Base-by-base conservation (phyloP, 441 rosid genomes). In the Pelargonium myrrhifolium region DNA sequence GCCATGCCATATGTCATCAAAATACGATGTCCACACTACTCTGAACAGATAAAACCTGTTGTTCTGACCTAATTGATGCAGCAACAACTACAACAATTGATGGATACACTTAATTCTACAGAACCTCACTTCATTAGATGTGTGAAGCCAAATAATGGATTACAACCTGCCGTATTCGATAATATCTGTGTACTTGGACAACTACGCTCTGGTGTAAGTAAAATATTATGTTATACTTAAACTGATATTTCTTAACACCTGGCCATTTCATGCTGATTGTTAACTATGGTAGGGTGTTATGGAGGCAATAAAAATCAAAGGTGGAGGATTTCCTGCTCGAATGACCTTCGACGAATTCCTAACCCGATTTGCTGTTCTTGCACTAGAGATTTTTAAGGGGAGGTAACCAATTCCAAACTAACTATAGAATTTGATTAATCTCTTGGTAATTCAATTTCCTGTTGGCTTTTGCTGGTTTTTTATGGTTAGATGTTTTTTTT, bases 51-150 rank as follows among this genome's bases (percentile, higher is more conserved):
- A 43, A 56, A 72, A 70, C 64, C 75, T 80, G 64, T 78, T 69
- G 64, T 62, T 64, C 62, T 76, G 65, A 68, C 67, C 58, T 76
- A 63, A 64, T 78, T 85, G 63, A 24, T 59, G 63, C 90, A 93
- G 99, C 76, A 90, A 53, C 99, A 95, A 87, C 86, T 95, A 24
- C 98, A 90, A 69, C 76, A 68, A 68, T 74, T 95, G 70, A 95
- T 95, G 99, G 99, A 92, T 0, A 95, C 96, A 22, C 75, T 95
- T 70, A 95, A 87, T 79, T 95, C 96, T 72, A 95, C 99, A 0
- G 92, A 95, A 76, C 99, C 99, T 68, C 97, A 95, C 80, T 92
- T 92, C 78, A 82, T 95, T 73, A 85, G 99, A 89, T 95, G 99
- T 82, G 97, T 95, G 66, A 95, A 92, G 84, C 99, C 98, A 64